Percentiles rank a stretch among this genome's conserved stretches.
Conservation (phyloP, 805 yeast species). For the Myxozyma neotropica region DNA sequence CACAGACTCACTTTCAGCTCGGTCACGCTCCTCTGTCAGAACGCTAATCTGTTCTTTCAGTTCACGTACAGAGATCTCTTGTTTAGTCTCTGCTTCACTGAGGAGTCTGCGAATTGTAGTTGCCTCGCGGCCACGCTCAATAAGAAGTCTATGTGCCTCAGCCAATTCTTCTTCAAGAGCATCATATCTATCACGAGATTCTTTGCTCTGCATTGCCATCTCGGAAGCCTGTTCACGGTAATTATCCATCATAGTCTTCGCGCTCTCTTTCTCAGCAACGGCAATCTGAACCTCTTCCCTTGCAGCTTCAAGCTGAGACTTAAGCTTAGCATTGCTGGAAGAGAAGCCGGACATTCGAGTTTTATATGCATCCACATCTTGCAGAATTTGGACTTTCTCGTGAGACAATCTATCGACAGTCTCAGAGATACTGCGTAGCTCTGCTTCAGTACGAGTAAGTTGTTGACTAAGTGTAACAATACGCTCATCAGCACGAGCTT, state of each 20-base stretch:
- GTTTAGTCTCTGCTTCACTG: constrained; percentile 65
- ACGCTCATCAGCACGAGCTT: constrained; percentile 25
- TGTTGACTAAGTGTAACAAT: constrained; percentile 39
- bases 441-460: constrained; percentile 31
- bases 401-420: constrained; percentile 37
- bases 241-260: constrained; percentile 50
- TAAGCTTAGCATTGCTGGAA: constrained; percentile 46
- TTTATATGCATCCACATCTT: constrained; percentile 45
- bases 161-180: constrained; percentile 78
- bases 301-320: constrained; percentile 49
- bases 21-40: constrained; percentile 63
- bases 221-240: constrained; percentile 74
- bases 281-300: constrained; percentile 41
- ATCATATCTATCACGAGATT: constrained; percentile 61
- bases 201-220: constrained; percentile 64
- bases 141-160: constrained; percentile 70
- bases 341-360: constrained; percentile 48
- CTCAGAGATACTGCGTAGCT: constrained; percentile 12
- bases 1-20: constrained; percentile 57
- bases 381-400: constrained; percentile 43
- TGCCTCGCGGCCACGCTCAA: constrained; percentile 80
- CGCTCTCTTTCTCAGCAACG: constrained; percentile 42
- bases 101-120: constrained; percentile 69
- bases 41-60: constrained; percentile 54
- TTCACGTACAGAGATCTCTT: constrained; percentile 56